Base-by-base conservation (phyloP, 257 asterid genomes). In the Jacaranda mimosifolia region DNA sequence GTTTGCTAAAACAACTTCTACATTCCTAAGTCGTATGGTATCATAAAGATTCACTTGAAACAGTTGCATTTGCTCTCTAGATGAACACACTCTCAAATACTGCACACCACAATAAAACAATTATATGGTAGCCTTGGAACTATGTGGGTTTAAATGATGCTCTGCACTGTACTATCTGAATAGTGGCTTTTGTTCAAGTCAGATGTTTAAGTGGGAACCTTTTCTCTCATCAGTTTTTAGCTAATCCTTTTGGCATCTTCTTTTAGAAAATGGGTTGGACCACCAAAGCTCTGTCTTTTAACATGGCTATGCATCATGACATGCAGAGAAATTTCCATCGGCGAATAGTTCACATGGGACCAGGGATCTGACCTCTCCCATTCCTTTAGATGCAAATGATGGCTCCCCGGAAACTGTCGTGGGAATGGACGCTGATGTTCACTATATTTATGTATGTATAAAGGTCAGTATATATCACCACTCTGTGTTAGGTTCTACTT, bases 381-480 rank as follows among this genome's bases (percentile, higher is more conserved):
- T 92, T 80, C 89, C 86, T 9, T 68, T 87, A 67, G 89, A 86
- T 52, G 77, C 65, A 19, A 79, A 88, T 55, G 90, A 82, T 66
- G 85, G 78, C 56, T 79, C 81, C 55, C 48, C 70, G 15, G 89
- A 77, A 81, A 74, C 81, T 18, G 82, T 12, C 10, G 77, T 79
- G 17, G 92, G 91, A 64, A 79, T 83, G 83, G 85, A 85, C 60
- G 55, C 88, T 15, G 91, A 85, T 65, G 91, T 92, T 26, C 96
- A 90, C 69, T 92, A 87, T 60, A 89, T 92, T 46, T 90, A 92
- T 75, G 93, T 85, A 17, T 92, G 97, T 71, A 71, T 82, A 14
- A 92, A 92, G 96, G 97, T 90, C 38, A 62, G 91, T 77, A 71
- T 14, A 4, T 4, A 49, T 32, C 53, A 19, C 15, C 51, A 7